Base-by-base conservation (phyloP, 2,329 filamentous ascomycete species). In the Neonectria ditissima region DNA sequence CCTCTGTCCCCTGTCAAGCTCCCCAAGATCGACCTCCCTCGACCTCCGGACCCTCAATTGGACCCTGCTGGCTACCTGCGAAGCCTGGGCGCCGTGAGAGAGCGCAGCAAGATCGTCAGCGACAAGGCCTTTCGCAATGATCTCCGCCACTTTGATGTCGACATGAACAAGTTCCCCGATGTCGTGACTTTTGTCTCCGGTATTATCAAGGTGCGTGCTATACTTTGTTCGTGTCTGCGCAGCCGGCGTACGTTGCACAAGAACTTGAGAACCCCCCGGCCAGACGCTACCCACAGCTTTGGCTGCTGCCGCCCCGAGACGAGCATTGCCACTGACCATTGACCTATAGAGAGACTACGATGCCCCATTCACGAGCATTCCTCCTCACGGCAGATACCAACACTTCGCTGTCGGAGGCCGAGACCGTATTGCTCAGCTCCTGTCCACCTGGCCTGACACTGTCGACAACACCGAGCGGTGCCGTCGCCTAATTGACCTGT, bases 11-110 rank as follows among this genome's bases (percentile, higher is more conserved):
- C 77, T 63, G 75, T 77, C 69, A 83, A 80, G 66, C 86, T 94
- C 69, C 89, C 91, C 71, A 92, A 94, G 78, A 85, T 97, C 73
- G 88, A 93, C 68, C 87, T 98, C 51, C 92, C 95, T 53, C 91
- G 89, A 74, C 89, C 94, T 16, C 94, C 95, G 28, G 94, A 98
- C 80, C 94, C 95, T 73, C 86, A 91, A 66, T 84, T 95, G 71
- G 93, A 98, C 77, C 94, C 95, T 20, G 93, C 92, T 24, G 94
- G 90, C 65, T 98, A 98, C 80, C 87, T 99, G 74, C 89, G 92
- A 76, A 97, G 94, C 80, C 88, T 98, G 74, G 89, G 93, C 74
- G 89, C 96, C 28, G 93, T 99, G 26, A 87, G 96, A 66, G 93
- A 97, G 74, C 84, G 94, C 67, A 91, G 88, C 75, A 87, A 82